phyloP scores from a whole-genome alignment of 495 filamentous ascomycete species.

The Chaetomium tenue region DNA sequence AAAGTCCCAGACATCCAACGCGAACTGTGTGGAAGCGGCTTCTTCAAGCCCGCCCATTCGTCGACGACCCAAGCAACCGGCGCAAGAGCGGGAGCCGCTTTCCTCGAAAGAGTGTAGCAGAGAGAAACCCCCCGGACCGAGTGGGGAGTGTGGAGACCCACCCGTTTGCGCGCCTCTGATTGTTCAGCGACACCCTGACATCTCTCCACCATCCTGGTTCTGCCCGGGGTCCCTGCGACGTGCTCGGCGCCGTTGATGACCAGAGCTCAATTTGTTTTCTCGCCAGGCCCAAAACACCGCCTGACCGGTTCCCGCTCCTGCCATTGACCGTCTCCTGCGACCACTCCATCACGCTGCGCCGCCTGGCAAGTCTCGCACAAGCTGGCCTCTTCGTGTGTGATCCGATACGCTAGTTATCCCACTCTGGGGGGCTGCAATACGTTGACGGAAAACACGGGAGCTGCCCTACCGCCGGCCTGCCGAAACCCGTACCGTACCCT shows the following conservation, averaged over 20 bases:
- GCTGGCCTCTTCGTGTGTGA: conserved; percentile 14
- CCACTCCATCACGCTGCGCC: conserved; percentile 16
- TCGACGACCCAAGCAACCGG: conserved; percentile 11
- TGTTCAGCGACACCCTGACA: conserved; percentile 24
- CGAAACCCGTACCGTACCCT: conserved; percentile 26
- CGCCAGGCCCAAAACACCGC: conserved; percentile 24
- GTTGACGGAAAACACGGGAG: conserved; percentile 9
- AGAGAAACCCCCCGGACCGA: conserved; percentile 24
- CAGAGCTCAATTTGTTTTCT: conserved; percentile 31
- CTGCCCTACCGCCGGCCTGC: conserved; percentile 25
- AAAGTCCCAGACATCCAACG: neutral
- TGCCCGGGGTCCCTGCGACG: conserved; percentile 28
- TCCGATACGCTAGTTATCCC: neutral
- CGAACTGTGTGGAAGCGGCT: neutral
- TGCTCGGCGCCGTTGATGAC: conserved; percentile 28
- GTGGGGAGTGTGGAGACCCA: conserved; percentile 26
- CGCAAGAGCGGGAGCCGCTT: conserved; percentile 11
- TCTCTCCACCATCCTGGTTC: conserved; percentile 31
- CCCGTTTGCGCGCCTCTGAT: conserved; percentile 32
- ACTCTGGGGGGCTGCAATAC: conserved; percentile 3
- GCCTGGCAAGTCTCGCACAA: conserved; percentile 16
- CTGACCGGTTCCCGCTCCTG: conserved; percentile 23
- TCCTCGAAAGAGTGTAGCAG: conserved; percentile 15
- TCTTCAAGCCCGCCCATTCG: conserved; percentile 19
- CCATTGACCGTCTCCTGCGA: conserved; percentile 28